phyloP scores from a whole-genome alignment of 805 yeast species.

The Zygotorulaspora danielsina region DNA sequence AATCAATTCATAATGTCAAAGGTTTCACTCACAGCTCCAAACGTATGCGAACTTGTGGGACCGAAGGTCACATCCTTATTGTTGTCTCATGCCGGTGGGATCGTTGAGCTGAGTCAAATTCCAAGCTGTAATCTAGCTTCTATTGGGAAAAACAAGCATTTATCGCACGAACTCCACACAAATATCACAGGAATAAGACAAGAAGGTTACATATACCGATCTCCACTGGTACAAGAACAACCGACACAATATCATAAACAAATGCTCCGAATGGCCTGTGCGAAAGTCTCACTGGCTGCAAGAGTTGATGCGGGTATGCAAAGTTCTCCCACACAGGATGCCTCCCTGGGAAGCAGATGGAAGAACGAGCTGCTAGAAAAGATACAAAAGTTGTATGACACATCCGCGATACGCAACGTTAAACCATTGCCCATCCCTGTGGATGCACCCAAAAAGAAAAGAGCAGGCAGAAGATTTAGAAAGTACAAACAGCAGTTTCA shows the following conservation, averaged over 20 bases:
- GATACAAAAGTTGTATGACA: conserved; percentile 66
- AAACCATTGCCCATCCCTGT: conserved; percentile 70
- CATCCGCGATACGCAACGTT: conserved; percentile 70
- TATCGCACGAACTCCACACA: conserved; percentile 33
- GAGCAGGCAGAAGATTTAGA: conserved; percentile 81
- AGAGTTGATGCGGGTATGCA: conserved; percentile 62
- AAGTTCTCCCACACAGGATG: conserved; percentile 38
- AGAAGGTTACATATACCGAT: conserved; percentile 63
- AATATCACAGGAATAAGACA: conserved; percentile 47
- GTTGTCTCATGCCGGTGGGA: conserved; percentile 63
- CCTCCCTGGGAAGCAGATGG: conserved; percentile 56
- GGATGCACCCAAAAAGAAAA: conserved; percentile 69
- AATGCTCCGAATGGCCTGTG: conserved; percentile 74
- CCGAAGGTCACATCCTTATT: conserved; percentile 69
- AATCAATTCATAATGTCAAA: conserved; percentile 53
- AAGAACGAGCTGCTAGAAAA: conserved; percentile 55
- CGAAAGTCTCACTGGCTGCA: conserved; percentile 76
- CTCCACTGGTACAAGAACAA: conserved; percentile 54
- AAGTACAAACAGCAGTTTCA: conserved; percentile 78
- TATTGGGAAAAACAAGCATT: conserved; percentile 50
- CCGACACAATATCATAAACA: conserved; percentile 58
- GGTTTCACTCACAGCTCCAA: conserved; percentile 68
- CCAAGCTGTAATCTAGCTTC: conserved; percentile 86
- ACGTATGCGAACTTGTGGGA: conserved; percentile 68
- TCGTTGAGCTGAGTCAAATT: conserved; percentile 56